Base-by-base conservation (phyloP, 306 rosid species). In the Fragaria vesca region DNA sequence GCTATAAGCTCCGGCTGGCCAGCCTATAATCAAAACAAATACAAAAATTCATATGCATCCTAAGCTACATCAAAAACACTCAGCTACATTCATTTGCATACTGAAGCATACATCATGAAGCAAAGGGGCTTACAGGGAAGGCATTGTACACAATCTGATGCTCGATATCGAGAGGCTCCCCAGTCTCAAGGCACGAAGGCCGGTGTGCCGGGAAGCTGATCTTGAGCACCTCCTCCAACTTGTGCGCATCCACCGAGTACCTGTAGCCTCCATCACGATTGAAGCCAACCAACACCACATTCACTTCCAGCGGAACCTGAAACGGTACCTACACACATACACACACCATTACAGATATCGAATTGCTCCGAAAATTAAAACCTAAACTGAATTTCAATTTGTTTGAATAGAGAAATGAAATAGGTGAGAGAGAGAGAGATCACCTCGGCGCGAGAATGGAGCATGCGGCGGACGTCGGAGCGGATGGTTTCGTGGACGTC, bases 391-490 rank as follows among this genome's bases (percentile, higher is more conserved):
- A 32, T 34, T 57, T 36, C 46, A 26, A 77, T 34, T 26, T 32
- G 21, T 46, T 13, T n/a, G 28, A 20, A 48, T 16, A 72, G 69
- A 20, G 36, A n/a, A 40, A 40, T 26, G 66, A 83, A 55, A n/a
- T 8, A 52, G 54, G 54, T 15, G 54, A 48, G 57, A 70, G 30
- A 47, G 50, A 12, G 15, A 61, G 5, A 15, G 18, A 38, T 6
- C 8, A 95, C 98, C 98, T 95, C 99, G 12, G 99, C 97, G 17
- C 97, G 97, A 80, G 97, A 82, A 75, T 95, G 99, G 57, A 95
- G 93, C 99, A 93, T 89, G 83, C 96, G 97, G 75, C 93, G 99
- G 74, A 93, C 89, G 36, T 92, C 97, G 81, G 92, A 83, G 83
- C 96, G 96, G 73, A 95, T 86, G 76, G 68, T 76, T 8, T 92